A percentile compares a stretch with the other conserved stretches of the same genome.
phyloP scores from a whole-genome alignment of 2,329 filamentous ascomycete genomes.

The Cladobotryum protrusum region DNA sequence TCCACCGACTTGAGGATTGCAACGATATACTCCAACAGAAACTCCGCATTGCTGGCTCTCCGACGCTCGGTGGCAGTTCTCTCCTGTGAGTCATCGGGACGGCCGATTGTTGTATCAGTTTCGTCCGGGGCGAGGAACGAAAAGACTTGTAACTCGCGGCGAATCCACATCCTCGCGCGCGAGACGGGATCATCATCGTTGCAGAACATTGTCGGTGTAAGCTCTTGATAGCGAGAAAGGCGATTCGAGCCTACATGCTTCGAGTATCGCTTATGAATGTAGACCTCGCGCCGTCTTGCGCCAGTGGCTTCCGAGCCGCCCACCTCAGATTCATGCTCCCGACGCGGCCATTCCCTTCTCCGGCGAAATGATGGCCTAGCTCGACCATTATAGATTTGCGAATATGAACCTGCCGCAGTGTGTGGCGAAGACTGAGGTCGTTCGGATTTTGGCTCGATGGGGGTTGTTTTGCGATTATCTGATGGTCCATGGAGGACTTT shows the following conservation, averaged over 20 bases:
- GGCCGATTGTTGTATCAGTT: conserved; percentile 13
- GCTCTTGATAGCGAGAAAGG: conserved; percentile 66
- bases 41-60: conserved; percentile 67
- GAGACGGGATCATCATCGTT: conserved; percentile 62
- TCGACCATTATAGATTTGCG: not conserved
- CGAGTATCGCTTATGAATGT: conserved; percentile 65
- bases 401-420: not conserved
- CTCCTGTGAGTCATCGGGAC: conserved; percentile 1
- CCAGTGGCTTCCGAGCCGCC: conserved; percentile 14
- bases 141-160: conserved; percentile 80
- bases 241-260: conserved; percentile 77
- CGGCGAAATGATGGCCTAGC: not conserved
- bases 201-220: conserved; percentile 62
- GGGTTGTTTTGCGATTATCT: conserved; percentile 36
- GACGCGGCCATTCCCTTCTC: conserved; percentile 7
- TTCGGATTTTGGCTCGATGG: conserved; percentile 46
- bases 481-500: conserved; percentile 61
- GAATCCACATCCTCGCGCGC: conserved; percentile 72
- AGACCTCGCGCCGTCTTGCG: conserved; percentile 62
- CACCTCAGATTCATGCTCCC: not conserved
- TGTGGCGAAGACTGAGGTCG: conserved; percentile 8
- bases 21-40: conserved; percentile 78
- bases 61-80: conserved; percentile 17
- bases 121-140: conserved; percentile 52
- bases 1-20: conserved; percentile 79